Evolutionary conservation across 2,329 filamentous ascomycete species (phyloP).

Genomic region (Aphanoascus verrucosus): DNA sequence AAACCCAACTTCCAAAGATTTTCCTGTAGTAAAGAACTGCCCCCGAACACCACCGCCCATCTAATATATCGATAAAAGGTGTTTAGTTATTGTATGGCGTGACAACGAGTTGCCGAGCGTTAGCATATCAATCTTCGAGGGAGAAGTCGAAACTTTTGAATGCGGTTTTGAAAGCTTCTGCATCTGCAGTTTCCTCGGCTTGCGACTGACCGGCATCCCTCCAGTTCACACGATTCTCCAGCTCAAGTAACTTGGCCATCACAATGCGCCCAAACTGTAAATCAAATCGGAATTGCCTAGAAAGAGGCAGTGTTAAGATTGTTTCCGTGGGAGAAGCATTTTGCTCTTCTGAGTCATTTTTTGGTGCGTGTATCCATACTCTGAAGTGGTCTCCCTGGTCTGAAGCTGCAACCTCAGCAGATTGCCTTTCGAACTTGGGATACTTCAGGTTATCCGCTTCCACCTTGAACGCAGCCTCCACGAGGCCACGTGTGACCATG

Average conservation of each 20-base stretch:
- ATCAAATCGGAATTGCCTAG: slow-evolving; percentile 66
- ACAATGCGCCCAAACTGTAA: slow-evolving; percentile 82
- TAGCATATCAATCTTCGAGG: slow-evolving; percentile 22
- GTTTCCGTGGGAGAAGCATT: slow-evolving; percentile 46
- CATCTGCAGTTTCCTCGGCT: slow-evolving; percentile 69
- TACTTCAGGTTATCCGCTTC: slow-evolving; percentile 67
- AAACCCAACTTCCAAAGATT: too few species aligned
- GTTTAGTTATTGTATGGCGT: too few species aligned
- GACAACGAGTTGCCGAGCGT: neutral
- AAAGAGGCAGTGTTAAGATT: slow-evolving; percentile 63
- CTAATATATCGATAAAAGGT: too few species aligned
- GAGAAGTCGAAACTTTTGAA: slow-evolving; percentile 87
- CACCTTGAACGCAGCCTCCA: slow-evolving; percentile 80
- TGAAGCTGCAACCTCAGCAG: slow-evolving; percentile 31
- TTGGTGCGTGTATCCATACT: slow-evolving; percentile 61
- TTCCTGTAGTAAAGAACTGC: too few species aligned
- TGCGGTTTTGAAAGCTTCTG: slow-evolving; percentile 63
- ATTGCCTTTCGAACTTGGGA: slow-evolving; percentile 40
- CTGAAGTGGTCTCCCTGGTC: slow-evolving; percentile 59
- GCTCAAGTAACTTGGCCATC: slow-evolving; percentile 70
- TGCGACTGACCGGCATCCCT: slow-evolving; percentile 67
- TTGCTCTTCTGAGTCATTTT: slow-evolving; percentile 6
- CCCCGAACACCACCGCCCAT: too few species aligned
- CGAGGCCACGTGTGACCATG: slow-evolving; percentile 59
- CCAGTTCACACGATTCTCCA: slow-evolving; percentile 76